Conservation (phyloP, 805 yeast species). For the Wickerhamomyces ciferrii region DNA sequence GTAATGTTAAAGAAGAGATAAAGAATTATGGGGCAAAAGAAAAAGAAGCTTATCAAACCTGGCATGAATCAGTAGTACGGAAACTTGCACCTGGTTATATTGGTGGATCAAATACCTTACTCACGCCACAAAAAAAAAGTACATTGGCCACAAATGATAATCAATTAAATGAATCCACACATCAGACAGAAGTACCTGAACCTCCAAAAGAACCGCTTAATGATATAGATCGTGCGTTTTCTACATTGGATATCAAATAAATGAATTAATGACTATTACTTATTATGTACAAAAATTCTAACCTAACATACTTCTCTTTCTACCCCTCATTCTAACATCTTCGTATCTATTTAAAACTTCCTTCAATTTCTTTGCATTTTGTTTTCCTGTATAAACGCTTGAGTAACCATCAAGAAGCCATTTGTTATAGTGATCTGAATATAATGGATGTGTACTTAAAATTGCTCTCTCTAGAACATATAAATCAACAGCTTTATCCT, state of each 20-base stretch:
- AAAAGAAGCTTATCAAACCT: constrained; percentile 19
- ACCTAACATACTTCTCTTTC: constrained; percentile 95
- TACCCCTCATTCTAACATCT: constrained; percentile 85
- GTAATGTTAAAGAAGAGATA: constrained; percentile 21
- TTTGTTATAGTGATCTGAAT: constrained; percentile 54
- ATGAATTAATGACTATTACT: background rate
- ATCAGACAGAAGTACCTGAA: background rate
- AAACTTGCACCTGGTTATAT: constrained; percentile 39
- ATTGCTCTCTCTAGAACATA: constrained; percentile 93
- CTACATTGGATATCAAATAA: constrained; percentile 4
- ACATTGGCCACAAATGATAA: background rate
- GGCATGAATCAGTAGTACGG: constrained; percentile 25
- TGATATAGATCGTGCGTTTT: constrained; percentile 21
- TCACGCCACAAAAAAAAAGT: constrained; percentile 14
- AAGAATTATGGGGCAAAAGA: constrained; percentile 21
- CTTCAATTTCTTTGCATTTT: constrained; percentile 32
- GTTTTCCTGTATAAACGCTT: constrained; percentile 27
- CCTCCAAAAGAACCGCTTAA: background rate
- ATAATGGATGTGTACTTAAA: constrained; percentile 80
- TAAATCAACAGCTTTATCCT: constrained; percentile 95
- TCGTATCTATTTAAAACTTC: constrained; percentile 65
- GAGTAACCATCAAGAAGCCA: constrained; percentile 75
- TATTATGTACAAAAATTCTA: constrained; percentile 20
- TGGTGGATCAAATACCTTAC: constrained; percentile 16
- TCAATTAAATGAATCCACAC: background rate